Conservation (phyloP, 2,329 filamentous ascomycete genomes). For the Albophoma yamanashiensis region DNA sequence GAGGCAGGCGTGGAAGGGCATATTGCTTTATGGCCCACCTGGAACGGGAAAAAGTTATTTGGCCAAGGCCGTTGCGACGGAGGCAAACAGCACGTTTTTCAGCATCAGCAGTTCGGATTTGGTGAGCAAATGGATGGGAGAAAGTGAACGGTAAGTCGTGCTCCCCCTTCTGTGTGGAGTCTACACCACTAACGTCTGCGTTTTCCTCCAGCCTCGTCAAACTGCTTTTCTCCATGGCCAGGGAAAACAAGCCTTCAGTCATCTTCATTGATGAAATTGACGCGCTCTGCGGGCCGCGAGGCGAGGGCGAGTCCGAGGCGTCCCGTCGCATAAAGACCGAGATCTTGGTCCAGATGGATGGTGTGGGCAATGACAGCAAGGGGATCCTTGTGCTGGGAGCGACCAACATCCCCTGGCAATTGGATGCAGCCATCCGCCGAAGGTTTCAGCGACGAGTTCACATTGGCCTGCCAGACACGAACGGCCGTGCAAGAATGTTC, state of each 20-base stretch:
- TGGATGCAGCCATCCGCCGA: constrained; percentile 89
- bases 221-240: constrained; percentile 92
- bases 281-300: constrained; percentile 83
- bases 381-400: constrained; percentile 91
- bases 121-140: constrained; percentile 99
- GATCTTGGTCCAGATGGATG: constrained; percentile 97
- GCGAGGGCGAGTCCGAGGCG: constrained; percentile 94
- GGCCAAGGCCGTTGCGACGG: constrained; percentile 93
- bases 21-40: constrained; percentile 88
- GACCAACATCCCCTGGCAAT: constrained; percentile 97
- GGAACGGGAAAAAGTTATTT: constrained; percentile 97
- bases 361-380: constrained; percentile 89
- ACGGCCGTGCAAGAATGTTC: constrained; percentile 88
- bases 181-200: constrained; percentile 10
- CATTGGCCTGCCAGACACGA: constrained; percentile 80
- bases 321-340: constrained; percentile 98
- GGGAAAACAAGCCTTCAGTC: constrained; percentile 95
- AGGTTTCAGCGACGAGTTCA: constrained; percentile 95
- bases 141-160: constrained; percentile 71
- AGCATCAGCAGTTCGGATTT: constrained; percentile 94
- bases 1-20: constrained; percentile 96
- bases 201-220: constrained; percentile 64
- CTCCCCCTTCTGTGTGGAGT: no score
- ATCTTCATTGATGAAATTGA: constrained; percentile 99
- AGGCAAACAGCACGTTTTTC: constrained; percentile 98